phyloP scores from a whole-genome alignment of 1,284 basidiomycete genomes.

The Ustanciosporium gigantosporum region DNA sequence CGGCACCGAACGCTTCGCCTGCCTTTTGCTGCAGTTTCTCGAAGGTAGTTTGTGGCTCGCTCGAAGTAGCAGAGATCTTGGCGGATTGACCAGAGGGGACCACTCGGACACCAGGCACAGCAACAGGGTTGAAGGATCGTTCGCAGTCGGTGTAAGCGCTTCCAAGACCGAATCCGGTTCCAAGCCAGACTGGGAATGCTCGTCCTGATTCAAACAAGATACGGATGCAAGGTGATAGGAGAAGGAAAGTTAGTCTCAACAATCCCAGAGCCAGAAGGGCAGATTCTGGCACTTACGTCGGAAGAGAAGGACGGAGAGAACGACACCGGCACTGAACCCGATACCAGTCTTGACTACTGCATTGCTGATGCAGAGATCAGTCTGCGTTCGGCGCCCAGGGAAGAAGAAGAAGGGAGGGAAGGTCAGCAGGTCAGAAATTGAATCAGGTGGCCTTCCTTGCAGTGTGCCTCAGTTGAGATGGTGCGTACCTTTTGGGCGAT shows the following conservation, averaged over 20 bases:
- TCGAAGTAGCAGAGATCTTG: slow-evolving; percentile 49
- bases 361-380: slow-evolving; percentile 63
- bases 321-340: slow-evolving; percentile 90
- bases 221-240: slow-evolving; percentile 11
- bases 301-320: slow-evolving; percentile 92
- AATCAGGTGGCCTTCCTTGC: neutral
- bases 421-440: slow-evolving; percentile 1
- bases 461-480: neutral
- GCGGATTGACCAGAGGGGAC: slow-evolving; percentile 63
- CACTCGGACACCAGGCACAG: slow-evolving; percentile 85
- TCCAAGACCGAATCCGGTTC: slow-evolving; percentile 81
- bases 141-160: slow-evolving; percentile 94
- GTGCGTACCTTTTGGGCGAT: slow-evolving; percentile 77
- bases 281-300: slow-evolving; percentile 76
- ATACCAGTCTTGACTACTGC: slow-evolving; percentile 74
- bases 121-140: slow-evolving; percentile 90
- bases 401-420: neutral
- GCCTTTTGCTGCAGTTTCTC: slow-evolving; percentile 54
- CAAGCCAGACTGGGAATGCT: slow-evolving; percentile 90
- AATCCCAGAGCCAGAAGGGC: too few relatives aligned
- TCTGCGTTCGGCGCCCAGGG: slow-evolving; percentile 14
- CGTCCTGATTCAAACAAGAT: slow-evolving; percentile 75
- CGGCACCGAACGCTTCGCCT: slow-evolving; percentile 50
- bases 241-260: slow-evolving; percentile 21
- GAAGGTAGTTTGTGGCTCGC: slow-evolving; percentile 41